Percentiles rank a stretch among this genome's conserved stretches.
These are phyloP conservation scores for Fusarium palustre DNA, from an alignment of 2,329 filamentous ascomycete species.

Conservation along the genomic window DNA sequence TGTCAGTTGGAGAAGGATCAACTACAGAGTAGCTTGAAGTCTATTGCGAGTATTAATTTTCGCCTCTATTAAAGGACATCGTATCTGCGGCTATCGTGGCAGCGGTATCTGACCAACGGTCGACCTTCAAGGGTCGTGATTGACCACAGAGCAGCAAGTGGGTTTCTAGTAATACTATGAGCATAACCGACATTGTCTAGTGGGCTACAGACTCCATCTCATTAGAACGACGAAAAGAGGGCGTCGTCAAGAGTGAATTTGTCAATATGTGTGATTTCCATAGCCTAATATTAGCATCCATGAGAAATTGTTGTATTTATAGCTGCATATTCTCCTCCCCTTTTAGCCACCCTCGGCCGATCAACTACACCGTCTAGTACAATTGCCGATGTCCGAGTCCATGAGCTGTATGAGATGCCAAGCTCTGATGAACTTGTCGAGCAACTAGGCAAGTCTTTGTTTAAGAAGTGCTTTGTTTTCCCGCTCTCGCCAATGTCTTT, in stretches of 20 bases:
- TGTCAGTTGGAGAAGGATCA: slow-evolving; percentile 7
- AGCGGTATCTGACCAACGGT: background rate
- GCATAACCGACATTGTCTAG: slow-evolving; percentile 6
- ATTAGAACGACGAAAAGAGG: slow-evolving; percentile 7
- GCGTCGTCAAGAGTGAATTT: slow-evolving; percentile 17
- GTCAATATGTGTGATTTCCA: slow-evolving; percentile 5
- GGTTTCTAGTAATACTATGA: slow-evolving; percentile 6
- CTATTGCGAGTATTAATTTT: slow-evolving; percentile 10
- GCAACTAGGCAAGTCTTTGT: background rate
- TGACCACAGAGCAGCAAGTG: background rate
- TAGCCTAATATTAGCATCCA: slow-evolving; percentile 28
- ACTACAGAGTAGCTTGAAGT: background rate
- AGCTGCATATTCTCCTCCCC: slow-evolving; percentile 31
- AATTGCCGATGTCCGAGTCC: slow-evolving; percentile 26
- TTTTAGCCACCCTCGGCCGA: slow-evolving; percentile 25
- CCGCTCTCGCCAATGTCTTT: background rate
- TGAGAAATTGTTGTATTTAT: slow-evolving; percentile 28
- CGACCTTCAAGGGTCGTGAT: background rate
- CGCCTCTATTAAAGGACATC: slow-evolving; percentile 9
- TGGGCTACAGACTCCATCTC: slow-evolving; percentile 18
- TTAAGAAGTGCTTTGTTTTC: background rate
- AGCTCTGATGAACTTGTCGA: background rate
- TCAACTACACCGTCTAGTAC: slow-evolving; percentile 6
- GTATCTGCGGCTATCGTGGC: slow-evolving; percentile 6
- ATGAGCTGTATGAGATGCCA: background rate